Percentiles rank a stretch among this genome's conserved stretches.
These are phyloP conservation scores for Hyaloscypha hepaticicola DNA, from an alignment of 495 filamentous ascomycete species.

Conservation along the genomic window DNA sequence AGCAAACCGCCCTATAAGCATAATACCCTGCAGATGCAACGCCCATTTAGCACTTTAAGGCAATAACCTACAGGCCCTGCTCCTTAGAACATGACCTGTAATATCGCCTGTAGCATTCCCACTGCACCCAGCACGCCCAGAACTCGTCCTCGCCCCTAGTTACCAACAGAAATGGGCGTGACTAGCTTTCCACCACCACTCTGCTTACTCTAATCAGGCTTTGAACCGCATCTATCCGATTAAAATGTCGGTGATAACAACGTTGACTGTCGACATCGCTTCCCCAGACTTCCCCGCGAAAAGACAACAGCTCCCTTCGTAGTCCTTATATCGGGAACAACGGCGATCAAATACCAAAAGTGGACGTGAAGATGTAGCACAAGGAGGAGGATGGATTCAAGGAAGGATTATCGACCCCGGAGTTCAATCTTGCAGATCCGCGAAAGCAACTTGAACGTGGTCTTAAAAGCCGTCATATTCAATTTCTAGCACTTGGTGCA, in stretches of 20 bases:
- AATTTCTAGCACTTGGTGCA: slow-evolving; percentile 46
- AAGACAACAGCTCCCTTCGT: too few species aligned
- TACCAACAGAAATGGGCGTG: background rate
- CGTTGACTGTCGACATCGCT: background rate
- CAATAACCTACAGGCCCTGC: too few species aligned
- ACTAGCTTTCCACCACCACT: background rate
- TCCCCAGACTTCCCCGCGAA: too few species aligned
- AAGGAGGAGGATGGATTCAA: background rate
- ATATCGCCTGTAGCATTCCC: too few species aligned
- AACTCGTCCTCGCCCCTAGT: too few species aligned
- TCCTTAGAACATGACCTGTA: too few species aligned
- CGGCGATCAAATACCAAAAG: background rate
- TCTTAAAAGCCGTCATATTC: slow-evolving; percentile 45
- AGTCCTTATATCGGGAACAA: too few species aligned
- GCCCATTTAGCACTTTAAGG: too few species aligned
- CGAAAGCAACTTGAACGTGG: slow-evolving; percentile 20
- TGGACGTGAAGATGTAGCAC: background rate
- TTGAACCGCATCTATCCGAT: background rate
- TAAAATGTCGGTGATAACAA: background rate
- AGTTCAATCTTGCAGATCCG: slow-evolving; percentile 13
- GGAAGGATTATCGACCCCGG: slow-evolving; percentile 1
- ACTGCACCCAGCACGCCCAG: too few species aligned
- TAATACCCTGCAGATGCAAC: too few species aligned
- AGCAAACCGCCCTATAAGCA: too few species aligned
- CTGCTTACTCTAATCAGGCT: background rate